Percentiles rank a stretch among this genome's conserved stretches.
Conservation (phyloP, 176 grass and related monocot genomes). For the Areca catechu region DNA sequence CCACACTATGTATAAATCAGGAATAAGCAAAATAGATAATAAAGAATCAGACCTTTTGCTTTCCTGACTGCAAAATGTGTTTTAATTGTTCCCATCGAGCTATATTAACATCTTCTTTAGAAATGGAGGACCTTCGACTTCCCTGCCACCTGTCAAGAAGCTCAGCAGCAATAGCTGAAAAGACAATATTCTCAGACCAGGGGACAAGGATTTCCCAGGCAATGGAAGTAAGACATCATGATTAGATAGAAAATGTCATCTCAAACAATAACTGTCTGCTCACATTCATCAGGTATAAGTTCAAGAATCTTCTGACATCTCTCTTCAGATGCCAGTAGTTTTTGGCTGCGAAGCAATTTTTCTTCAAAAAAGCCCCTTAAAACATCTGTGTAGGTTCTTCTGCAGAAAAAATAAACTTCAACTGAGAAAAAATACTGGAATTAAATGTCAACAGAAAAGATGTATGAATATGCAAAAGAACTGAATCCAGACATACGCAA, state of each 20-base stretch:
- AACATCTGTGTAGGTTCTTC: slow-evolving; percentile 79
- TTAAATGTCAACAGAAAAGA: slow-evolving; percentile 7
- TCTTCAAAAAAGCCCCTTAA: slow-evolving; percentile 75
- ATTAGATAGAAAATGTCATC: background rate
- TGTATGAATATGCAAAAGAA: background rate
- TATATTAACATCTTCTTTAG: slow-evolving; percentile 63
- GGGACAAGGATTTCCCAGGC: background rate
- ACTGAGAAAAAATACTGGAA: slow-evolving; percentile 5
- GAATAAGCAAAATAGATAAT: too few species aligned
- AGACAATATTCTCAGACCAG: slow-evolving; percentile 3
- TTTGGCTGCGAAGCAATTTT: slow-evolving; percentile 50
- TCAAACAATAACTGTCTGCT: slow-evolving; percentile 3
- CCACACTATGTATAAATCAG: too few species aligned
- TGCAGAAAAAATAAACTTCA: slow-evolving; percentile 22
- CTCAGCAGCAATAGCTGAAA: slow-evolving; percentile 72
- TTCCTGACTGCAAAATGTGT: slow-evolving; percentile 63
- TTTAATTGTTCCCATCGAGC: slow-evolving; percentile 85
- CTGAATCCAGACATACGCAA: slow-evolving; percentile 42
- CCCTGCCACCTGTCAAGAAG: slow-evolving; percentile 73
- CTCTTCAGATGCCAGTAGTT: slow-evolving; percentile 65
- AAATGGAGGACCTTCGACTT: slow-evolving; percentile 71
- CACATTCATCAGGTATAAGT: slow-evolving; percentile 81
- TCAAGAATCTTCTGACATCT: slow-evolving; percentile 81
- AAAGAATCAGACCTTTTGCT: slow-evolving; percentile 51
- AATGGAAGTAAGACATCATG: background rate